Conservation (phyloP, 2,329 filamentous ascomycete genomes). For the Bipolaris oryzae region DNA sequence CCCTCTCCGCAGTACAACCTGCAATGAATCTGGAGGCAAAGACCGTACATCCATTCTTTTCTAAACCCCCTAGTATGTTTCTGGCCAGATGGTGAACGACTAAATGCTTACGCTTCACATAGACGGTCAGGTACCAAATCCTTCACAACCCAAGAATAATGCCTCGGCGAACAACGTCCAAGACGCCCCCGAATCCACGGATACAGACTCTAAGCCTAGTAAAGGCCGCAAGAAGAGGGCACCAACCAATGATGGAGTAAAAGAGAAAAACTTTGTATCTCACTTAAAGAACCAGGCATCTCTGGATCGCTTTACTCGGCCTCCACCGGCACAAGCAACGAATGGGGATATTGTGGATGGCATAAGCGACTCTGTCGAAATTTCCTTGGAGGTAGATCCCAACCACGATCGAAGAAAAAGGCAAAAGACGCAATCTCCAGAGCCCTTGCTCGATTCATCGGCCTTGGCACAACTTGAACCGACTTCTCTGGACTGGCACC, state of each 20-base stretch:
- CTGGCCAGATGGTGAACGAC: too few species aligned
- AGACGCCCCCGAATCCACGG: constrained; percentile 24
- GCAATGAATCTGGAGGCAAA: constrained; percentile 48
- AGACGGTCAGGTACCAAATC: constrained; percentile 25
- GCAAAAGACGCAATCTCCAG: constrained; percentile 45
- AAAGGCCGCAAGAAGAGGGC: constrained; percentile 32
- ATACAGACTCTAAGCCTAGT: constrained; percentile 19
- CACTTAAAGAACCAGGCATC: constrained; percentile 33
- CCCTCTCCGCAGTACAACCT: constrained; percentile 42
- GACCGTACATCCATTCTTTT: constrained; percentile 49
- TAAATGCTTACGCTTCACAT: constrained; percentile 5
- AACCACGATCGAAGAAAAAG: constrained; percentile 46
- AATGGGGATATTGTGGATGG: background rate
- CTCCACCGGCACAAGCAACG: constrained; percentile 5
- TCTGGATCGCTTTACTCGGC: constrained; percentile 35
- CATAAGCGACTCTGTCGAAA: constrained; percentile 5
- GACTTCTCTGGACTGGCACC: constrained; percentile 29
- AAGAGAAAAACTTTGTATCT: constrained; percentile 19
- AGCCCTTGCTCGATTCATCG: background rate
- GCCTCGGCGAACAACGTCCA: constrained; percentile 19
- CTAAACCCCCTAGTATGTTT: constrained; percentile 36
- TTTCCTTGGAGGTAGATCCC: constrained; percentile 36
- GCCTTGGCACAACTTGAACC: background rate
- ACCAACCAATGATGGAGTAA: constrained; percentile 26
- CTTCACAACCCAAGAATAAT: constrained; percentile 8